phyloP scores from a whole-genome alignment of 2,329 filamentous ascomycete genomes.

The Pseudophaeomoniella oleicola region DNA sequence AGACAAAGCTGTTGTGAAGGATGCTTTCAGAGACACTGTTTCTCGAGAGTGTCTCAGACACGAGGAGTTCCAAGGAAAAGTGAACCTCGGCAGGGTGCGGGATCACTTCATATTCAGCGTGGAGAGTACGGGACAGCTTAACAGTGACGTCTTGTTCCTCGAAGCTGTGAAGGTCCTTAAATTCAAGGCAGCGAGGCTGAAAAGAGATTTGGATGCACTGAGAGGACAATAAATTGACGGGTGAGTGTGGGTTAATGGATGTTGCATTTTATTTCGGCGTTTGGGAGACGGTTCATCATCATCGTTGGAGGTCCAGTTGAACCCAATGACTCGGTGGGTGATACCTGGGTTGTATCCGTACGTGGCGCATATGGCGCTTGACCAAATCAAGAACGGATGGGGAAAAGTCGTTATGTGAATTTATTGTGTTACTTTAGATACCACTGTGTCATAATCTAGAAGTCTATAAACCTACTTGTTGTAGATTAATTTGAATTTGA shows the following conservation, averaged over 20 bases:
- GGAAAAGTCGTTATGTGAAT: too few species aligned
- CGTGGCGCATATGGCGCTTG: too few species aligned
- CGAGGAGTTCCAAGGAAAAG: constrained; percentile 86
- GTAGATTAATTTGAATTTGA: constrained; percentile 44
- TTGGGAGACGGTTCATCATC: too few species aligned
- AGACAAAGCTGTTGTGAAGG: constrained; percentile 70
- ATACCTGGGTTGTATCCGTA: not conserved
- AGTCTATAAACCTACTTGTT: constrained; percentile 12
- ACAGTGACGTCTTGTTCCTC: constrained; percentile 85
- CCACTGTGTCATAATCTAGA: too few species aligned
- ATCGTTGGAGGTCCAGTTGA: too few species aligned
- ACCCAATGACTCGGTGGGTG: too few species aligned
- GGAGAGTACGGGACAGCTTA: constrained; percentile 89
- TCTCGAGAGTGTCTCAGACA: constrained; percentile 86
- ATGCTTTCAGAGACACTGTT: constrained; percentile 89
- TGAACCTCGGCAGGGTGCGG: constrained; percentile 74
- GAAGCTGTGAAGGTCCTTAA: constrained; percentile 77
- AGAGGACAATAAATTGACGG: too few species aligned
- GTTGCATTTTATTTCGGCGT: not conserved
- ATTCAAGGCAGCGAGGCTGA: constrained; percentile 52
- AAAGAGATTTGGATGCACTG: constrained; percentile 22
- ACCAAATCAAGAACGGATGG: too few species aligned
- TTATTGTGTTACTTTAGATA: too few species aligned
- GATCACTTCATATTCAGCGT: constrained; percentile 97
- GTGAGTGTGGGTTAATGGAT: too few species aligned